Evolutionary conservation across 2,329 filamentous ascomycete species (phyloP).

Genomic region (Triangularia setosa): DNA sequence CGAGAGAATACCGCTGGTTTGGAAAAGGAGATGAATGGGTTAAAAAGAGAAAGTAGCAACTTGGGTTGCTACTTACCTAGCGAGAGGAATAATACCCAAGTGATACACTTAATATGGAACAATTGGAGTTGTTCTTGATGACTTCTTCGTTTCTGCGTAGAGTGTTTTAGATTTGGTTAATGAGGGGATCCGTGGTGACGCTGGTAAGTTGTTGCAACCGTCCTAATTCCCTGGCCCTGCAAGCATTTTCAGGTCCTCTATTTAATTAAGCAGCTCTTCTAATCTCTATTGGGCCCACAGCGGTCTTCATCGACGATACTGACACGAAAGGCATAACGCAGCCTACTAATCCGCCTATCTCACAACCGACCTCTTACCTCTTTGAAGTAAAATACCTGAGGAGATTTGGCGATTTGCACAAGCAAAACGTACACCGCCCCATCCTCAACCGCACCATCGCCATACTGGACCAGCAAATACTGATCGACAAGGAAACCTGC

Average conservation of each 20-base stretch:
- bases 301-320: background rate
- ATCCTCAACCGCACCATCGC: background rate
- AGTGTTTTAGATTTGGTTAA: background rate
- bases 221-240: too few relatives aligned
- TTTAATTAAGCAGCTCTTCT: background rate
- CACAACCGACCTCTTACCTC: background rate
- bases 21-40: slow-evolving; percentile 13
- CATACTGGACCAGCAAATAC: background rate
- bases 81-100: too few relatives aligned
- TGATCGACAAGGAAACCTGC: background rate
- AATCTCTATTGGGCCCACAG: background rate
- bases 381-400: background rate
- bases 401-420: background rate
- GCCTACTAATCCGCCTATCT: background rate
- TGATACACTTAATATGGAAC: too few relatives aligned
- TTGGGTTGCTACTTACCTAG: too few relatives aligned
- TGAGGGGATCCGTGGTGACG: background rate
- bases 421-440: background rate
- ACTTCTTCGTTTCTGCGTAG: background rate
- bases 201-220: background rate
- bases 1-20: slow-evolving; percentile 25
- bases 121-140: background rate
- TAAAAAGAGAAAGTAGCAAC: too few relatives aligned
- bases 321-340: background rate
- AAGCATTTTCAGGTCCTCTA: background rate